phyloP scores from a whole-genome alignment of 2,329 filamentous ascomycete species.

The Cladosporium oxysporum region DNA sequence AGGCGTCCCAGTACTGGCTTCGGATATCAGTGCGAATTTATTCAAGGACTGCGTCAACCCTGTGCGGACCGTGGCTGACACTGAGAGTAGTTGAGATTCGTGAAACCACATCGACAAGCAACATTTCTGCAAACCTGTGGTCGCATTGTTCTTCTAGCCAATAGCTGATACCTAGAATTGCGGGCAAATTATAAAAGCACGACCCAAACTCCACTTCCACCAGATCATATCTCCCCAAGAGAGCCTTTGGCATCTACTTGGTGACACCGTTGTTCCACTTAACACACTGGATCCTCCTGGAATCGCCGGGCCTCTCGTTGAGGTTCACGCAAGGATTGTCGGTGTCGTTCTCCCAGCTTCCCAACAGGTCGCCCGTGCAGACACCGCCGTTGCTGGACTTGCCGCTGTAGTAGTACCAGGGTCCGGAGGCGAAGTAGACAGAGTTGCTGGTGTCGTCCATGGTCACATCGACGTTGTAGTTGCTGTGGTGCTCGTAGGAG shows the following conservation, averaged over 20 bases:
- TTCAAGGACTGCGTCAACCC: too few relatives aligned
- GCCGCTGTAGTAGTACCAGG: conserved; percentile 4
- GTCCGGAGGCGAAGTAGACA: not conserved
- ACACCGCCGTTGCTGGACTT: not conserved
- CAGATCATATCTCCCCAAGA: not conserved
- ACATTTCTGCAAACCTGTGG: not conserved
- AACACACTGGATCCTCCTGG: conserved; percentile 1
- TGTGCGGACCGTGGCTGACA: not conserved
- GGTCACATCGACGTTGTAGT: not conserved
- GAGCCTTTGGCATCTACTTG: not conserved
- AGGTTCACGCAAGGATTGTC: not conserved
- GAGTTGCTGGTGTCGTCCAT: conserved; percentile 1
- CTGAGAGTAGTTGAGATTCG: not conserved
- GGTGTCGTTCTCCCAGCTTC: not conserved
- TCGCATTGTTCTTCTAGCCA: not conserved
- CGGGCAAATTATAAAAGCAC: not conserved
- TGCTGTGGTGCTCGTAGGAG: conserved; percentile 2
- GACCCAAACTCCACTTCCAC: not conserved
- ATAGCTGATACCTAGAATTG: not conserved
- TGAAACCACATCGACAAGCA: not conserved
- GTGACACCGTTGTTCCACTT: not conserved
- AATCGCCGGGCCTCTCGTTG: not conserved
- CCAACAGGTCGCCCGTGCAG: not conserved
- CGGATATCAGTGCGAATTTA: not conserved
- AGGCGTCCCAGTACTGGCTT: not conserved